Percentiles rank a stretch among this genome's conserved stretches.
These are phyloP conservation scores for Coemansia sp. DNA, from an alignment of 192 early-diverging fungal genomes.

Conservation along the genomic window DNA sequence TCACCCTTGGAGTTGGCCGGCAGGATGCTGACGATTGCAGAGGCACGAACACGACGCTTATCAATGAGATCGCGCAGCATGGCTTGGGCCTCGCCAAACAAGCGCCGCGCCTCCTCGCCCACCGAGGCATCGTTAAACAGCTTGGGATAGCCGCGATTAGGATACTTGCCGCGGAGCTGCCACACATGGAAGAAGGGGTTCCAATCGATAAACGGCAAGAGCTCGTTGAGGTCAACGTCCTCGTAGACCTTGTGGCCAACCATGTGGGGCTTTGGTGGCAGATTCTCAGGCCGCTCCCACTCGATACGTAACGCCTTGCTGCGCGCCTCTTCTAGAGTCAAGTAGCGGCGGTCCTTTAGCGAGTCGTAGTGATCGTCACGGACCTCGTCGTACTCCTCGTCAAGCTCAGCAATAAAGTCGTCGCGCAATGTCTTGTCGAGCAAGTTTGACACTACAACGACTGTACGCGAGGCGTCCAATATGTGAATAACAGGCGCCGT, in stretches of 20 bases:
- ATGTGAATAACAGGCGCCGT: constrained; percentile 76
- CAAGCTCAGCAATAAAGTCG: constrained; percentile 87
- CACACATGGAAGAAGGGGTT: constrained; percentile 99
- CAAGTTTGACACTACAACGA: constrained; percentile 86
- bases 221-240: constrained; percentile 70
- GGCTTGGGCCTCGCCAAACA: constrained; percentile 80
- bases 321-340: constrained; percentile 71
- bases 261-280: constrained; percentile 78
- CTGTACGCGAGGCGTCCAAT: constrained; percentile 88
- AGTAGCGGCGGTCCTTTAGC: constrained; percentile 79
- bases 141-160: constrained; percentile 96
- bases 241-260: constrained; percentile 78
- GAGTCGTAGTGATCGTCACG: constrained; percentile 92
- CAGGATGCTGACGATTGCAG: constrained; percentile 82
- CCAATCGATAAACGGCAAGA: constrained; percentile 93
- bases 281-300: constrained; percentile 60
- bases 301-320: constrained; percentile 65
- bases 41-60: constrained; percentile 69
- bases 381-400: constrained; percentile 93
- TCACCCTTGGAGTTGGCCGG: constrained; percentile 88
- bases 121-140: constrained; percentile 96
- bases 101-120: constrained; percentile 83
- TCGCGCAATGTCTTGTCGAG: constrained; percentile 73
- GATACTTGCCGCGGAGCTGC: constrained; percentile 94
- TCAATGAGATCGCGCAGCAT: constrained; percentile 82